Conservation (phyloP, 805 yeast genomes). For the Teunomyces atbi region DNA sequence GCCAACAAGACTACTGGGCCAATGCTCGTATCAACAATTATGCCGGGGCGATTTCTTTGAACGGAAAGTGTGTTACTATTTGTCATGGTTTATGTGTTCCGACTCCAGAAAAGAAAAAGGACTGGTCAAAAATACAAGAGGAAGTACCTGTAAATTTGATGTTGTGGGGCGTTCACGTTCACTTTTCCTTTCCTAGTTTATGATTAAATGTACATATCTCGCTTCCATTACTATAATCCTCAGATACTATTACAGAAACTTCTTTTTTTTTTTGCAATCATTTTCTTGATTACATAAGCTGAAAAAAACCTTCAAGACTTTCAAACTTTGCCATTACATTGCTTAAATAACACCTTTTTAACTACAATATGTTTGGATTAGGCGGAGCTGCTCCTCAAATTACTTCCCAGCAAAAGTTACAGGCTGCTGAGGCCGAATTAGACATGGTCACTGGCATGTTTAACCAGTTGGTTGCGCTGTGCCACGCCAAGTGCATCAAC, state of each 20-base stretch:
- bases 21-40: slow-evolving; percentile 29
- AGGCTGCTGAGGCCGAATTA: slow-evolving; percentile 94
- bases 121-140: slow-evolving; percentile 18
- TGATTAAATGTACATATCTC: slow-evolving; percentile 9
- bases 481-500: slow-evolving; percentile 82
- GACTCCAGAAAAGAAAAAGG: slow-evolving; percentile 30
- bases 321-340: slow-evolving; percentile 8
- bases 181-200: slow-evolving; percentile 37
- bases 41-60: slow-evolving; percentile 33
- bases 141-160: slow-evolving; percentile 19
- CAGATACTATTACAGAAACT: too few relatives aligned
- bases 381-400: slow-evolving; percentile 75
- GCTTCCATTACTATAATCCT: too few relatives aligned
- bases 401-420: slow-evolving; percentile 70
- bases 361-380: slow-evolving; percentile 61
- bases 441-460: slow-evolving; percentile 98
- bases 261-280: slow-evolving; percentile 4
- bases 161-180: slow-evolving; percentile 37
- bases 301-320: slow-evolving; percentile 5
- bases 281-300: background rate
- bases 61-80: slow-evolving; percentile 34
- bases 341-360: background rate
- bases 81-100: slow-evolving; percentile 36
- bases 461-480: slow-evolving; percentile 83
- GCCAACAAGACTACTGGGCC: slow-evolving; percentile 12